Conservation (phyloP, 2,329 filamentous ascomycete genomes). For the Paraphoma chrysanthemicola region DNA sequence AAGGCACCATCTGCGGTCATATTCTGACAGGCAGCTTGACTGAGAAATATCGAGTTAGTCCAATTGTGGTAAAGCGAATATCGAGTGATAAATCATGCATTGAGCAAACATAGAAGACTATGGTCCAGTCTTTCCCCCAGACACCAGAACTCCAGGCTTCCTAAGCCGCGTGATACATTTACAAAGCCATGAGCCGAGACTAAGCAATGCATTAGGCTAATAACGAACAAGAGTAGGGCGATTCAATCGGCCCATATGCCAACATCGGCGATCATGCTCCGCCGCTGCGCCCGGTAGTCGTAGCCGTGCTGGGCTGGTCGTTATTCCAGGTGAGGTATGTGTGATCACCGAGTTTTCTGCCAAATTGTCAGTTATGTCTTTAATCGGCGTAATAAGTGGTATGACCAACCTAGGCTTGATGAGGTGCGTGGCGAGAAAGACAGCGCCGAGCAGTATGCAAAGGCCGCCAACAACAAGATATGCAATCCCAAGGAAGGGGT, state of each 20-base stretch:
- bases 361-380: slow-evolving; percentile 19
- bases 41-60: slow-evolving; percentile 3
- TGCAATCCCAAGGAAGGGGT: slow-evolving; percentile 94
- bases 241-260: slow-evolving; percentile 10
- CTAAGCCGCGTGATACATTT: slow-evolving; percentile 32
- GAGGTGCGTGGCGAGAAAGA: slow-evolving; percentile 91
- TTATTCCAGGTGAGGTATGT: slow-evolving; percentile 97
- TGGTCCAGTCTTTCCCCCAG: slow-evolving; percentile 32
- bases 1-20: slow-evolving; percentile 14
- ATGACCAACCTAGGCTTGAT: slow-evolving; percentile 80
- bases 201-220: slow-evolving; percentile 21
- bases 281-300: slow-evolving; percentile 54
- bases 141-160: slow-evolving; percentile 40
- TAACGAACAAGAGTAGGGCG: background rate
- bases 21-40: slow-evolving; percentile 19
- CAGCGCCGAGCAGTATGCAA: slow-evolving; percentile 83
- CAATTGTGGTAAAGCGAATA: slow-evolving; percentile 17
- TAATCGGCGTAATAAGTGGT: background rate
- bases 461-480: slow-evolving; percentile 94
- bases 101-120: slow-evolving; percentile 20
- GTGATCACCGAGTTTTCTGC: slow-evolving; percentile 94
- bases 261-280: slow-evolving; percentile 36
- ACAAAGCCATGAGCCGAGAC: slow-evolving; percentile 29
- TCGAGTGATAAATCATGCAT: slow-evolving; percentile 16
- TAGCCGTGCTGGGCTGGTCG: slow-evolving; percentile 65